A percentile compares a stretch with the other conserved stretches of the same genome.
Conservation (phyloP, 73 alveolate species). For the Loxodes magnus region DNA sequence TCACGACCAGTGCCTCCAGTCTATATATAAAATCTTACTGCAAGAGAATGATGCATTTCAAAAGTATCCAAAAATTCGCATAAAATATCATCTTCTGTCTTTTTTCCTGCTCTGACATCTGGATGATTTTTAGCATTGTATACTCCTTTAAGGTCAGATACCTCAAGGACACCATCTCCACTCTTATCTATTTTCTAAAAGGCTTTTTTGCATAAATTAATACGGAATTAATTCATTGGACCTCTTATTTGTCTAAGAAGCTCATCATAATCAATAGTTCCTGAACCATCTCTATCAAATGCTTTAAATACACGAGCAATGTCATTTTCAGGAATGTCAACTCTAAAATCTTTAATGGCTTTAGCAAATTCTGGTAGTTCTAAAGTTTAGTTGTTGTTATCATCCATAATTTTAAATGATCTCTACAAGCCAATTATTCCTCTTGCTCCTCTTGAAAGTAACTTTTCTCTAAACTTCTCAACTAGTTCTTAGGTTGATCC, state of each 20-base stretch:
- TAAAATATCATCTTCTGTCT: too few species aligned
- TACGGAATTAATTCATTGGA: conserved; percentile 13
- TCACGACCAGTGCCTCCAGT: too few species aligned
- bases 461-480: too few species aligned
- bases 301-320: conserved; percentile 1
- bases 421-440: too few species aligned
- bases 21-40: too few species aligned
- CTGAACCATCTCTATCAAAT: too few species aligned
- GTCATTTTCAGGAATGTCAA: conserved; percentile 2
- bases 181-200: conserved; percentile 34
- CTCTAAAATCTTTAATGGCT: conserved; percentile 5
- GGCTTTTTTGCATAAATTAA: conserved; percentile 29
- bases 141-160: conserved; percentile 40
- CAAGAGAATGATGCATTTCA: too few species aligned
- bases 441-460: too few species aligned
- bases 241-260: conserved; percentile 4
- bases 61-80: too few species aligned
- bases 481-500: conserved; percentile 24
- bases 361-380: conserved; percentile 7
- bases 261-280: too few species aligned
- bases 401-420: conserved; percentile 24
- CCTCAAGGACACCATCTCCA: conserved; percentile 37
- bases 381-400: neutral
- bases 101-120: too few species aligned
- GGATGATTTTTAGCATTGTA: too few species aligned